phyloP scores from a whole-genome alignment of 306 rosid genomes.

The Cicer chorassanicum region DNA sequence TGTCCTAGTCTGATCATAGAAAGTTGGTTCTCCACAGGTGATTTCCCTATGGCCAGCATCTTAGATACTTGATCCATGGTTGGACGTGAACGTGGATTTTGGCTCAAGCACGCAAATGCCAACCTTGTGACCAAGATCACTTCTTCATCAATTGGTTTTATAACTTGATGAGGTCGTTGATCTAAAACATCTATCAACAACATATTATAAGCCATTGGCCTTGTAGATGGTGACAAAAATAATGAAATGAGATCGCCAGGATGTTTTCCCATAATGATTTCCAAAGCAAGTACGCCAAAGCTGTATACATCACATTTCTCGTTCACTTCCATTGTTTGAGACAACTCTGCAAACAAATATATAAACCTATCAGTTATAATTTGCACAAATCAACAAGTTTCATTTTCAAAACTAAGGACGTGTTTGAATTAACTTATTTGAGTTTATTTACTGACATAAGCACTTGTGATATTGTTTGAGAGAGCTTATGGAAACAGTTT shows the following conservation, averaged over 20 bases:
- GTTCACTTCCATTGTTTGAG: conserved; percentile 27
- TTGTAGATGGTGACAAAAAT: conserved; percentile 22
- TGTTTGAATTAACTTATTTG: too few species aligned
- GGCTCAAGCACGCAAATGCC: conserved; percentile 35
- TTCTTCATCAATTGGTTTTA: not conserved
- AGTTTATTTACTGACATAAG: too few species aligned
- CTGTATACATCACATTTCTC: conserved; percentile 43
- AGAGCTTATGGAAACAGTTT: too few species aligned
- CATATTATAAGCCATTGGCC: not conserved
- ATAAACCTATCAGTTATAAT: not conserved
- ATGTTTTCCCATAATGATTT: conserved; percentile 40
- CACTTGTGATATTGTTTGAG: too few species aligned
- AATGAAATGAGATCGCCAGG: conserved; percentile 26
- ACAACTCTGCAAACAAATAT: conserved; percentile 34
- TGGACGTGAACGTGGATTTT: conserved; percentile 37
- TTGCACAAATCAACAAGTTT: not conserved
- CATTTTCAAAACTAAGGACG: not conserved
- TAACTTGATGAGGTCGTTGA: conserved; percentile 1
- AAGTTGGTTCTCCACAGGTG: not conserved
- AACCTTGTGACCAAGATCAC: conserved; percentile 32
- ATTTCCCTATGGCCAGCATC: conserved; percentile 8
- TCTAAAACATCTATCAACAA: conserved; percentile 27
- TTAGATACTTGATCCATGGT: conserved; percentile 38
- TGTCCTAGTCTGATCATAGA: conserved; percentile 36
- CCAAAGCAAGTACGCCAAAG: conserved; percentile 36